Percentiles rank a stretch among this genome's conserved stretches.
Evolutionary conservation across 805 yeast species (phyloP).

Genomic region (Candida morakotiae): DNA sequence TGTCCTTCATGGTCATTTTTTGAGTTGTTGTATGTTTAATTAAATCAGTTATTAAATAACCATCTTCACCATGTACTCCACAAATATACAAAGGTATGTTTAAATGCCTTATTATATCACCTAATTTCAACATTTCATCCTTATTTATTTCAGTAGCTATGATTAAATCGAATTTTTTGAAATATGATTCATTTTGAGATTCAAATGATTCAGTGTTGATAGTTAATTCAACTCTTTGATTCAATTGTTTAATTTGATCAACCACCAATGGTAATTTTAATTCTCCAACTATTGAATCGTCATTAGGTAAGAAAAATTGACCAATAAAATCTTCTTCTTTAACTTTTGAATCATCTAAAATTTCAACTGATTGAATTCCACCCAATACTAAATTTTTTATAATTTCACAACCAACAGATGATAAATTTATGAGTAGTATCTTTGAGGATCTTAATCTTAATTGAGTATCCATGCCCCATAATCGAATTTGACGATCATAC

Average conservation of each 20-base stretch:
- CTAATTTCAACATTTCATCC: constrained; percentile 43
- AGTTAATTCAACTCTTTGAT: constrained; percentile 67
- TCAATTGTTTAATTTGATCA: constrained; percentile 62
- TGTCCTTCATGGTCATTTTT: neutral
- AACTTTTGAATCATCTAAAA: constrained; percentile 57
- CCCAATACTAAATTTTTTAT: constrained; percentile 83
- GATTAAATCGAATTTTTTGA: constrained; percentile 59
- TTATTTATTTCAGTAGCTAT: constrained; percentile 65
- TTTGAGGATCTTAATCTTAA: constrained; percentile 66
- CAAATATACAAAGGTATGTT: constrained; percentile 65
- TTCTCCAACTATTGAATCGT: constrained; percentile 51
- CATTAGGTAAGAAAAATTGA: constrained; percentile 66
- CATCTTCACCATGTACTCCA: constrained; percentile 75
- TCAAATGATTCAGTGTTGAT: constrained; percentile 31
- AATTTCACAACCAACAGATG: constrained; percentile 78
- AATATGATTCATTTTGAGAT: constrained; percentile 29
- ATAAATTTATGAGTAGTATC: constrained; percentile 65
- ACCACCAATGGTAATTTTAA: constrained; percentile 52
- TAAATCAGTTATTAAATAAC: constrained; percentile 77
- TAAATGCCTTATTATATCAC: constrained; percentile 50
- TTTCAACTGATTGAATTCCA: constrained; percentile 76
- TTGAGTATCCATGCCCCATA: constrained; percentile 97
- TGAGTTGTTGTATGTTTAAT: constrained; percentile 44
- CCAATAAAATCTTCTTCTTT: constrained; percentile 61
- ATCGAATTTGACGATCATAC: constrained; percentile 89